phyloP scores from a whole-genome alignment of 2,329 filamentous ascomycete species.

The Tolypocladium guangdongense region DNA sequence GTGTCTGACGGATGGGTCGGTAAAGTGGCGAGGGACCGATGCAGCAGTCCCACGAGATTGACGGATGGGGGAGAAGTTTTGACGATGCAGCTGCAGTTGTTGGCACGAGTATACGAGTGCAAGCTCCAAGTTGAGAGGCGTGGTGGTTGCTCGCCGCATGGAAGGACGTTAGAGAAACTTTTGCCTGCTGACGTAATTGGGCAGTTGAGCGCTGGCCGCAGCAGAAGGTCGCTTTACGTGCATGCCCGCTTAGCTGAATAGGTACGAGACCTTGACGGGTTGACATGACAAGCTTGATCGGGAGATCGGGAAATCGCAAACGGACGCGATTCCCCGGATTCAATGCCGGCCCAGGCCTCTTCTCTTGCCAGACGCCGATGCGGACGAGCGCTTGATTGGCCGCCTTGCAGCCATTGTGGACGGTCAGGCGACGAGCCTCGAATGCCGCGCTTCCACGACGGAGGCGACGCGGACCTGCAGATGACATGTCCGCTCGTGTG shows the following conservation, averaged over 20 bases:
- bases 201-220: neutral
- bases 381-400: neutral
- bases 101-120: too few relatives aligned
- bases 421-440: neutral
- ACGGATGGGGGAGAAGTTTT: neutral
- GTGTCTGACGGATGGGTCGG: neutral
- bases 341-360: neutral
- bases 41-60: slow-evolving; percentile 1
- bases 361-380: neutral
- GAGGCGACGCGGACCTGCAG: neutral
- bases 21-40: slow-evolving; percentile 3
- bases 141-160: neutral
- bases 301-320: neutral
- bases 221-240: neutral
- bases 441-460: neutral
- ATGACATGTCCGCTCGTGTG: neutral
- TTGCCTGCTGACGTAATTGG: slow-evolving; percentile 11
- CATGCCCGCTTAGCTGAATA: neutral
- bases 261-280: too few relatives aligned
- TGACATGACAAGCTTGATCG: neutral
- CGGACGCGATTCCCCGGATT: neutral
- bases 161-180: slow-evolving; percentile 7
- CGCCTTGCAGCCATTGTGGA: neutral
- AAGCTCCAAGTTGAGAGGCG: neutral
- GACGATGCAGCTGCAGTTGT: slow-evolving; percentile 2